Evolutionary conservation across 1,284 basidiomycete species (phyloP).

Genomic region (Marasmius sp.): DNA sequence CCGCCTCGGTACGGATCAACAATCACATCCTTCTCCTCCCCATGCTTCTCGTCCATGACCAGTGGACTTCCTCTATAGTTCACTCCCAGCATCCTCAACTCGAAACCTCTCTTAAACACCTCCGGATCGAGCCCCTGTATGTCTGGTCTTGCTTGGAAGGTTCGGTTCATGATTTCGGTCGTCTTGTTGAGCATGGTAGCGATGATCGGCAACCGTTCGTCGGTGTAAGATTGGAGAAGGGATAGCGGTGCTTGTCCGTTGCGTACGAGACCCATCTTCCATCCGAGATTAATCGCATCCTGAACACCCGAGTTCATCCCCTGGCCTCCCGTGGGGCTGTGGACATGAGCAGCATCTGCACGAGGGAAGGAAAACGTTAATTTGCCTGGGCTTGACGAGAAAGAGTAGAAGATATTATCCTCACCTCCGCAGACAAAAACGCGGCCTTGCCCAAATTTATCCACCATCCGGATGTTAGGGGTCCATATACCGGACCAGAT

Average conservation of each 20-base stretch:
- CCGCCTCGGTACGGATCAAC: constrained; percentile 13
- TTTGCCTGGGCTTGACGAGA: too few relatives aligned
- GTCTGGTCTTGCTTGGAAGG: neutral
- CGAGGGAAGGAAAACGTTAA: neutral
- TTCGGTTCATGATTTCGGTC: constrained; percentile 12
- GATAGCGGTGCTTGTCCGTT: constrained; percentile 20
- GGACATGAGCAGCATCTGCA: constrained; percentile 22
- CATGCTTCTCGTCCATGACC: constrained; percentile 23
- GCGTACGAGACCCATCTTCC: constrained; percentile 29
- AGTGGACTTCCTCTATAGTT: constrained; percentile 33
- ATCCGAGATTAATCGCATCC: constrained; percentile 27
- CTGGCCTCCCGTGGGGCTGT: constrained; percentile 27
- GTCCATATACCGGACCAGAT: constrained; percentile 25
- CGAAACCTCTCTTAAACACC: constrained; percentile 12
- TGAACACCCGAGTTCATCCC: constrained; percentile 24
- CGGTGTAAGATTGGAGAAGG: constrained; percentile 24
- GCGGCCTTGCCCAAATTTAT: constrained; percentile 18
- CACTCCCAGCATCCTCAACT: constrained; percentile 30
- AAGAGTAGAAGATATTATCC: neutral
- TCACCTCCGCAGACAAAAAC: constrained; percentile 32
- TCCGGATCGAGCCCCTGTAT: neutral
- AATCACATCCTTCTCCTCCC: neutral
- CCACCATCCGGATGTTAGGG: constrained; percentile 17
- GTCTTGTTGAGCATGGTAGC: constrained; percentile 25
- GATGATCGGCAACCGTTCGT: constrained; percentile 29